These are phyloP conservation scores for Verticillium isaacii DNA, from an alignment of 2,329 filamentous ascomycete species.

Conservation along the genomic window DNA sequence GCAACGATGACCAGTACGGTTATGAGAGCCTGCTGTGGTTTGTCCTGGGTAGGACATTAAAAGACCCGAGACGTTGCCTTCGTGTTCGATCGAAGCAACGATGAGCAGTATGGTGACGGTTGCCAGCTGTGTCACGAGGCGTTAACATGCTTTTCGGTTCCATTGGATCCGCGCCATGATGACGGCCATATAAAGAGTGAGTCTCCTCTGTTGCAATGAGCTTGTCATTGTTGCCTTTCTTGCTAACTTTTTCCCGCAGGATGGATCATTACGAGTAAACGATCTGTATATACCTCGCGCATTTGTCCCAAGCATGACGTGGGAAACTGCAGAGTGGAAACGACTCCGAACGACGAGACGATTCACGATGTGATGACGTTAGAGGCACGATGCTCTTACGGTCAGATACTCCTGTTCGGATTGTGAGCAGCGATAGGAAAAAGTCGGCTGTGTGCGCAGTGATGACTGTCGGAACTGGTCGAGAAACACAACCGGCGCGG, in stretches of 20 bases:
- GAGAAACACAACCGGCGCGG: slow-evolving; percentile 9
- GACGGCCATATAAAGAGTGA: not conserved
- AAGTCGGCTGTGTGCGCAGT: slow-evolving; percentile 2
- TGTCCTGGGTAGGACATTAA: slow-evolving; percentile 31
- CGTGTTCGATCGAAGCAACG: slow-evolving; percentile 1
- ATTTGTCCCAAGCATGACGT: not conserved
- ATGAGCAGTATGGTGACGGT: slow-evolving; percentile 1
- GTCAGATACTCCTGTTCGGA: not conserved
- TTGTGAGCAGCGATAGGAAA: not conserved
- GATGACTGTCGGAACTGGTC: slow-evolving; percentile 8
- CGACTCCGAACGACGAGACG: not conserved
- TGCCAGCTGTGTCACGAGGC: not conserved
- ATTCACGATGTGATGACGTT: not conserved
- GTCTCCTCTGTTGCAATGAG: not conserved
- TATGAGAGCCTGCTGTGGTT: slow-evolving; percentile 1
- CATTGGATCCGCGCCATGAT: not conserved
- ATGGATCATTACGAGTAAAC: not conserved
- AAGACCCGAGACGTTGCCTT: slow-evolving; percentile 19
- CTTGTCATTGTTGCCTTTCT: not conserved
- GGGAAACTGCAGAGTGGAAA: not conserved
- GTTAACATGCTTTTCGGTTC: not conserved
- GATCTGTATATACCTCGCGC: not conserved
- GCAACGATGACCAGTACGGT: slow-evolving; percentile 5
- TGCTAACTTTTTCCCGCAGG: not conserved
- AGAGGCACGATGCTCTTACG: not conserved